phyloP scores from a whole-genome alignment of 2,329 filamentous ascomycete genomes.

The Fusarium clavum region DNA sequence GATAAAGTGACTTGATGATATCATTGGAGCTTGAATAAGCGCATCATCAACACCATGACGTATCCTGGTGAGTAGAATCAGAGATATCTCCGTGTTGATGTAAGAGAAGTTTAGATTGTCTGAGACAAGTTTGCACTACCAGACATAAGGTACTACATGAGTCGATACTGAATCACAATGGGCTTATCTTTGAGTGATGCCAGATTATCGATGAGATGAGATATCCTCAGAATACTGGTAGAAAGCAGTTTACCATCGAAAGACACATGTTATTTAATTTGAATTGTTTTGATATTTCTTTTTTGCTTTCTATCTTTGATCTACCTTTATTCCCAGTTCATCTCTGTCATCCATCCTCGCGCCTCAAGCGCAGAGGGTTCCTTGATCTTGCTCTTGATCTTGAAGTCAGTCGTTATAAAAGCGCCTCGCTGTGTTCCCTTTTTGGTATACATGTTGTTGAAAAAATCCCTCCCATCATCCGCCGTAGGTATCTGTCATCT shows the following conservation, averaged over 20 bases:
- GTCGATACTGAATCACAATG: neutral
- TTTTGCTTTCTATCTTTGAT: conserved; percentile 9
- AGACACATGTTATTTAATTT: conserved; percentile 3
- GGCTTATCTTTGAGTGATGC: neutral
- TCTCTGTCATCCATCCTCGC: conserved; percentile 32
- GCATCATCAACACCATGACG: neutral
- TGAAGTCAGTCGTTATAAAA: conserved; percentile 30
- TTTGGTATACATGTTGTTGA: conserved; percentile 29
- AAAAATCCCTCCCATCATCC: conserved; percentile 14
- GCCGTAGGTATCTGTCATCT: conserved; percentile 2
- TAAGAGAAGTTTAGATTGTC: neutral
- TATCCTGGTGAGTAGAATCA: neutral
- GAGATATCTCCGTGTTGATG: neutral
- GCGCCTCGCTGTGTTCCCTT: conserved; percentile 40
- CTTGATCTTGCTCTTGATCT: conserved; percentile 11
- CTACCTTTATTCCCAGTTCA: conserved; percentile 10
- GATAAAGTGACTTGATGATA: neutral
- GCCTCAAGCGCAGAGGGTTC: conserved; percentile 27
- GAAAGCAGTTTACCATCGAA: neutral
- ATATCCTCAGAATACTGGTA: neutral
- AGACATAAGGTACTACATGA: neutral
- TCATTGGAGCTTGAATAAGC: neutral
- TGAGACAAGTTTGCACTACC: conserved; percentile 6
- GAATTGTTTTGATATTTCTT: conserved; percentile 13
- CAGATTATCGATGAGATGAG: neutral